These are phyloP conservation scores for Pichia cephalocereana DNA, from an alignment of 805 yeast genomes.

Conservation along the genomic window DNA sequence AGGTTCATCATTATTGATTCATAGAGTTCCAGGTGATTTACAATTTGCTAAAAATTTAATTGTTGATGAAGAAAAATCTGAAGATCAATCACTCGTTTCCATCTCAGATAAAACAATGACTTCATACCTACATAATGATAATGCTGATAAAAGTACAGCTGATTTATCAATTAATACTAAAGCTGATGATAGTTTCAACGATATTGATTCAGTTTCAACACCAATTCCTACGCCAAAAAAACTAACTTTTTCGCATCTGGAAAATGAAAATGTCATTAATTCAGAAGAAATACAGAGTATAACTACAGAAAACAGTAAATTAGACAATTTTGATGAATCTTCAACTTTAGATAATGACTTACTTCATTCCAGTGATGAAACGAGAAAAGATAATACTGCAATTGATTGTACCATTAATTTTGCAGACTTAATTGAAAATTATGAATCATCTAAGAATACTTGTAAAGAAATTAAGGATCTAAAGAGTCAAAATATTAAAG, in stretches of 20 bases:
- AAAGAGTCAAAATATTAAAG: too few relatives aligned
- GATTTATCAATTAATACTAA: neutral
- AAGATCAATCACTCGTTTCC: neutral
- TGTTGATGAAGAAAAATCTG: neutral
- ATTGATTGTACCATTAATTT: neutral
- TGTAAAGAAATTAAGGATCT: too few relatives aligned
- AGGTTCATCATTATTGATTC: conserved; percentile 58
- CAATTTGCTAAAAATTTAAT: conserved; percentile 8
- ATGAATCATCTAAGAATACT: neutral
- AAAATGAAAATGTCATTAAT: neutral
- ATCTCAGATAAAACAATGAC: too few relatives aligned
- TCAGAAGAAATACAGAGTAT: neutral
- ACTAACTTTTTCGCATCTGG: neutral
- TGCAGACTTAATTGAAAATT: conserved; percentile 2
- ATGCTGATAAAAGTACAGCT: conserved; percentile 2
- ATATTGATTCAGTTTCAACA: neutral
- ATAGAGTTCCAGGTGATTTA: conserved; percentile 44
- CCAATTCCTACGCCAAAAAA: neutral
- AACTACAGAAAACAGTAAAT: neutral
- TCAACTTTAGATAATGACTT: neutral
- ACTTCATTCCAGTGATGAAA: too few relatives aligned
- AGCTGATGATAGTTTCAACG: neutral
- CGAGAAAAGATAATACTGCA: too few relatives aligned
- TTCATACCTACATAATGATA: conserved; percentile 1
- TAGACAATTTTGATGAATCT: neutral